These are phyloP conservation scores for Kwoniella shandongensis DNA, from an alignment of 768 basidiomycete species.

Conservation along the genomic window DNA sequence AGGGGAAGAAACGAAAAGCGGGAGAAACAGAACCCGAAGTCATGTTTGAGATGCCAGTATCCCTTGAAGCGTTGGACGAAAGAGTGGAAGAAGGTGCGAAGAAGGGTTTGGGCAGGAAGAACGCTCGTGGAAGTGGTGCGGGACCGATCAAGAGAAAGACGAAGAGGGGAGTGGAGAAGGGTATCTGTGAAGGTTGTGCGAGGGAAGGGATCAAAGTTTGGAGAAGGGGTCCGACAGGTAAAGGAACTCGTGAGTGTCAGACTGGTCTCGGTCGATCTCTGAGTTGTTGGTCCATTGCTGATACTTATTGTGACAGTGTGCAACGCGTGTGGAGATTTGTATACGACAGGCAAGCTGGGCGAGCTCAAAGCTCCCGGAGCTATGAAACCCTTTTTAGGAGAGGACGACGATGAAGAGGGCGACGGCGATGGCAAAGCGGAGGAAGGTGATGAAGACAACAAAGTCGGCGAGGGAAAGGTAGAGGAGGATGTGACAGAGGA, in stretches of 20 bases:
- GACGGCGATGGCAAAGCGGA: not conserved
- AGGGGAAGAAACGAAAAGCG: constrained; percentile 20
- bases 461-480: not conserved
- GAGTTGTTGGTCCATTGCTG: not conserved
- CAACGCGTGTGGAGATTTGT: constrained; percentile 41
- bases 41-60: constrained; percentile 46
- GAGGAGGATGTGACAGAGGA: not conserved
- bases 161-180: constrained; percentile 23
- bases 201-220: constrained; percentile 33
- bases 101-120: constrained; percentile 18
- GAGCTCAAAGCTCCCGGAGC: constrained; percentile 39
- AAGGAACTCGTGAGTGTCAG: constrained; percentile 45
- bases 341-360: constrained; percentile 26
- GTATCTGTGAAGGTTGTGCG: constrained; percentile 43
- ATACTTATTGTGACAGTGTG: constrained; percentile 28
- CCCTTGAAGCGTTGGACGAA: constrained; percentile 42
- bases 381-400: constrained; percentile 12
- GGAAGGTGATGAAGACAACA: not conserved
- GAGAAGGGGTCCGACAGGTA: constrained; percentile 41
- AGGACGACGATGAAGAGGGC: not conserved
- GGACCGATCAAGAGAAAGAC: constrained; percentile 17
- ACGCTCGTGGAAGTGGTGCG: constrained; percentile 17
- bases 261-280: no score
- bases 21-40: constrained; percentile 24
- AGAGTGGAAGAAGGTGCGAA: constrained; percentile 32